Evolutionary conservation across 306 rosid genomes (phyloP).

Genomic region (Herpetospermum pedunculosum): DNA sequence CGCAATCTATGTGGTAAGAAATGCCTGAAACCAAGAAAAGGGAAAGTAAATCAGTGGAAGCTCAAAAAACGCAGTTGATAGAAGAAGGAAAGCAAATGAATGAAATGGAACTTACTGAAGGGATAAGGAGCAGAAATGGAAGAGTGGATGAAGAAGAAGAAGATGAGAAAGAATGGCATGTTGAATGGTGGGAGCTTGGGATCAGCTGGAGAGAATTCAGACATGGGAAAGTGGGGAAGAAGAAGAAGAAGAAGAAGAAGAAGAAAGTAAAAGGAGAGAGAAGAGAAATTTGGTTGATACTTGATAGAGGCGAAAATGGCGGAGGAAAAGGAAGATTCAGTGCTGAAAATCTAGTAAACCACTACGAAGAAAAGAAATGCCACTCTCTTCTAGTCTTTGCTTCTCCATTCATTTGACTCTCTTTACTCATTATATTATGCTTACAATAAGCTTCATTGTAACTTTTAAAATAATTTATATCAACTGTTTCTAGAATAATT

Average conservation of each 20-base stretch:
- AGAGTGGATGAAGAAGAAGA: background rate
- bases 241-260: background rate
- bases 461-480: no score
- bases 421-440: no score
- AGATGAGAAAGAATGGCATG: background rate
- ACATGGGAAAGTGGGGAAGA: background rate
- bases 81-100: constrained; percentile 7
- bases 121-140: constrained; percentile 21
- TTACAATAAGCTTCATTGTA: no score
- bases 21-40: constrained; percentile 26
- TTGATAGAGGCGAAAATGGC: constrained; percentile 36
- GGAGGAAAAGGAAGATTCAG: constrained; percentile 12
- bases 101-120: constrained; percentile 29
- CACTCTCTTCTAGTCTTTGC: background rate
- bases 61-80: constrained; percentile 9
- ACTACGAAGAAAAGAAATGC: no score
- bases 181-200: background rate
- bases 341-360: background rate
- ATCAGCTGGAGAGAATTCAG: background rate
- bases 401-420: no score
- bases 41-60: constrained; percentile 4
- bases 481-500: no score
- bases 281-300: background rate
- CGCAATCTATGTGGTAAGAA: constrained; percentile 70
- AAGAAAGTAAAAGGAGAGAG: background rate